Evolutionary conservation across 768 basidiomycete species (phyloP).

Genomic region (Auricularia heimuer): DNA sequence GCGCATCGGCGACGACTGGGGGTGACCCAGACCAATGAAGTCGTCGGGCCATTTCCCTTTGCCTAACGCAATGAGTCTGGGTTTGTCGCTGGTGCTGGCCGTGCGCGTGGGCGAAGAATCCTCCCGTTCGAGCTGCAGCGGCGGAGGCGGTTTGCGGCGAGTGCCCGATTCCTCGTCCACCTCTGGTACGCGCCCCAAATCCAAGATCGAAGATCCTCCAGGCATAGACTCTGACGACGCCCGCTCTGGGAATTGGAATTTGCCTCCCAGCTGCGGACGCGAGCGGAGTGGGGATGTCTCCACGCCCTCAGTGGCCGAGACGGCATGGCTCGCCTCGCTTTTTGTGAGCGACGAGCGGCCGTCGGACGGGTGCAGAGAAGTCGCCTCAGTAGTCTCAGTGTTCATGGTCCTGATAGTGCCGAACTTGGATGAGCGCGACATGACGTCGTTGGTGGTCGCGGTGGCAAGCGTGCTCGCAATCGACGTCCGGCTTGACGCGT

Average conservation of each 20-base stretch:
- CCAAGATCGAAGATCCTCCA: background rate
- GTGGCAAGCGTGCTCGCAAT: slow-evolving; percentile 10
- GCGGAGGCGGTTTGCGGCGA: background rate
- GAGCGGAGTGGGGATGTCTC: background rate
- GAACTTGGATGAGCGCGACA: slow-evolving; percentile 38
- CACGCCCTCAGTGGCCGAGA: background rate
- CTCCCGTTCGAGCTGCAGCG: background rate
- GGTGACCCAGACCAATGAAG: slow-evolving; percentile 24
- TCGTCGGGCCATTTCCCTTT: slow-evolving; percentile 83
- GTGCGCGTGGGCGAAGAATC: background rate
- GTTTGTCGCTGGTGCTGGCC: background rate
- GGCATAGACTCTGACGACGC: slow-evolving; percentile 14
- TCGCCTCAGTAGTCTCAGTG: slow-evolving; percentile 74
- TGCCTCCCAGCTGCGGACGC: slow-evolving; percentile 3
- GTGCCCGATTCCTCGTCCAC: background rate
- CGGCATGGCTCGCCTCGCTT: slow-evolving; percentile 44
- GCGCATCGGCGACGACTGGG: background rate
- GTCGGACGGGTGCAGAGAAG: slow-evolving; percentile 46
- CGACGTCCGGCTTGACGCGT: slow-evolving; percentile 8
- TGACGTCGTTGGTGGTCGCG: background rate
- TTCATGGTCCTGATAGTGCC: slow-evolving; percentile 75
- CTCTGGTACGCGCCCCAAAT: background rate
- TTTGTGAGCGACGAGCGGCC: slow-evolving; percentile 47
- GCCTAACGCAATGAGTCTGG: slow-evolving; percentile 40
- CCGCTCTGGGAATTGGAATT: slow-evolving; percentile 1